phyloP scores from a whole-genome alignment of 768 basidiomycete genomes.

The Leccinellum albellum region DNA sequence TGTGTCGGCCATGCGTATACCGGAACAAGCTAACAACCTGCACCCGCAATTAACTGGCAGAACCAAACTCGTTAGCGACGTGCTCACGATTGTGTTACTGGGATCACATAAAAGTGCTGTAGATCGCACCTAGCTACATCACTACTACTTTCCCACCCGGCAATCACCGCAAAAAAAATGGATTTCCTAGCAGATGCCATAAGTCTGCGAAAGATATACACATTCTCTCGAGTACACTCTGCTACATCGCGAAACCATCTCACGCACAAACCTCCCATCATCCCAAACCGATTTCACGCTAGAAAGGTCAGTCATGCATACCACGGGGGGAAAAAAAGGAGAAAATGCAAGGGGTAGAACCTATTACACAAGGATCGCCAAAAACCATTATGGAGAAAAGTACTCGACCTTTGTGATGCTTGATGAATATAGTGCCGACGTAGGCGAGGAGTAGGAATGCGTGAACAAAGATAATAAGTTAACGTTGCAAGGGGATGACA shows the following conservation, averaged over 20 bases:
- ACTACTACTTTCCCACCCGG: conserved; percentile 2
- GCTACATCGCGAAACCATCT: not conserved
- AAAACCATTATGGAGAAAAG: conserved; percentile 11
- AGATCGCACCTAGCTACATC: not conserved
- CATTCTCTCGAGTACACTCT: conserved; percentile 12
- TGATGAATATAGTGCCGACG: conserved; percentile 7
- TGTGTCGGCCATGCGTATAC: conserved; percentile 53
- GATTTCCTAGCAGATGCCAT: conserved; percentile 1
- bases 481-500: conserved; percentile 10
- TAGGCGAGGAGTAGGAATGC: conserved; percentile 7
- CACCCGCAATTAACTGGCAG: not conserved
- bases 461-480: conserved; percentile 27
- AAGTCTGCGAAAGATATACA: not conserved
- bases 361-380: not conserved
- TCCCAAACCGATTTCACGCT: conserved; percentile 17
- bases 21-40: not conserved
- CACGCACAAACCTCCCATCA: not conserved
- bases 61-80: not conserved
- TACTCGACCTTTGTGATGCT: conserved; percentile 29
- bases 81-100: not conserved
- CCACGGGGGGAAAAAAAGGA: conserved; percentile 7
- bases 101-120: conserved; percentile 12
- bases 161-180: not conserved
- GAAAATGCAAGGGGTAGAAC: not conserved
- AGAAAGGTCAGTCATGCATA: conserved; percentile 29